A percentile compares a stretch with the other conserved stretches of the same genome.
These are phyloP conservation scores for Lactarius hengduanensis DNA, from an alignment of 768 basidiomycete species.

Conservation along the genomic window DNA sequence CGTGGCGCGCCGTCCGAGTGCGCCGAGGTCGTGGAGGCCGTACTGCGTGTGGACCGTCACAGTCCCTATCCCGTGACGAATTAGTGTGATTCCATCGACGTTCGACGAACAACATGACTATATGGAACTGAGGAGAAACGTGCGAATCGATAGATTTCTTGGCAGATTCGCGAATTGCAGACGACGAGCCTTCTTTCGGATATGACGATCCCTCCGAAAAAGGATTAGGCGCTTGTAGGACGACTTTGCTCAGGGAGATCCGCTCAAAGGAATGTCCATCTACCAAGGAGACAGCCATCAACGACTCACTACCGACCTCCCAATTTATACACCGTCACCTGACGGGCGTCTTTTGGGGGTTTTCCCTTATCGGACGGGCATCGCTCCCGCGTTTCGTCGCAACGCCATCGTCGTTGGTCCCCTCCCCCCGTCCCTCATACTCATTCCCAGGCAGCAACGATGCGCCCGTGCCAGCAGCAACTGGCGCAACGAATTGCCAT, in stretches of 20 bases:
- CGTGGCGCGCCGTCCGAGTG: conserved; percentile 57
- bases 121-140: conserved; percentile 31
- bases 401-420: conserved; percentile 21
- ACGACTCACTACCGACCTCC: conserved; percentile 26
- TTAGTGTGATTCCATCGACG: conserved; percentile 18
- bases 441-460: conserved; percentile 25
- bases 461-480: conserved; percentile 24
- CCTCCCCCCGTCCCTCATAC: conserved; percentile 21
- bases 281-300: conserved; percentile 26
- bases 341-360: conserved; percentile 22
- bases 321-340: conserved; percentile 15
- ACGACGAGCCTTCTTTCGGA: conserved; percentile 56
- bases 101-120: conserved; percentile 28
- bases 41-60: conserved; percentile 72
- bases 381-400: conserved; percentile 22
- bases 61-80: conserved; percentile 21
- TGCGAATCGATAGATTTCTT: conserved; percentile 33
- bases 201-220: conserved; percentile 65
- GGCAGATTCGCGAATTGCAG: conserved; percentile 48
- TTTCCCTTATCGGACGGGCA: conserved; percentile 25
- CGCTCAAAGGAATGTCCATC: conserved; percentile 36
- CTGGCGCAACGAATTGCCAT: conserved; percentile 16
- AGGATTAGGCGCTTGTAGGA: conserved; percentile 62
- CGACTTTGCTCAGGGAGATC: conserved; percentile 44
- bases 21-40: conserved; percentile 81